Evolutionary conservation across 495 filamentous ascomycete species (phyloP).

Genomic region (Penicillium alfredii): DNA sequence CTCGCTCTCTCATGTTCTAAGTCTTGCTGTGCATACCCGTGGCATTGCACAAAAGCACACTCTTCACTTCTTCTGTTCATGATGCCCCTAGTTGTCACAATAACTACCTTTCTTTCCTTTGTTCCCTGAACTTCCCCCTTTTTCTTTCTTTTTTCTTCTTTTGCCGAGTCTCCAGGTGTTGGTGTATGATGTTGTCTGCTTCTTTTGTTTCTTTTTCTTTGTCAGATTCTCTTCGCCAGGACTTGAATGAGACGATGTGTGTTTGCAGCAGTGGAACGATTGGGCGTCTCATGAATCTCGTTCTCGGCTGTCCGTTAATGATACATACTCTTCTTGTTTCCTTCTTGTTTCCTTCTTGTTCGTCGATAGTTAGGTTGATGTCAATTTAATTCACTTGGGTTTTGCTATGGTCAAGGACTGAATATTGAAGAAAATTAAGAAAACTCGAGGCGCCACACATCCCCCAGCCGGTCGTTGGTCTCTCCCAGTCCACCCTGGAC

Average conservation of each 20-base stretch:
- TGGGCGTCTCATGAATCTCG: slow-evolving; percentile 10
- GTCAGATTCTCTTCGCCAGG: slow-evolving; percentile 11
- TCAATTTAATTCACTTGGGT: neutral
- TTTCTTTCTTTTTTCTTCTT: slow-evolving; percentile 4
- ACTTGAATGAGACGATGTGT: slow-evolving; percentile 6
- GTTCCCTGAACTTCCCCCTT: slow-evolving; percentile 3
- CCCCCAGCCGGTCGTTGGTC: neutral
- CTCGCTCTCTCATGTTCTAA: slow-evolving; percentile 42
- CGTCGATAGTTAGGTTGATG: slow-evolving; percentile 25
- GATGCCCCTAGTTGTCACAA: slow-evolving; percentile 29
- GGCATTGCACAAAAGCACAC: slow-evolving; percentile 8
- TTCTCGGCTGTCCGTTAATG: slow-evolving; percentile 30
- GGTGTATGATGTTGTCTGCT: slow-evolving; percentile 23
- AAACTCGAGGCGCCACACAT: neutral
- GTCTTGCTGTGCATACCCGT: neutral
- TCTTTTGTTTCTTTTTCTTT: slow-evolving; percentile 14
- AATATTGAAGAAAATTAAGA: neutral
- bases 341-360: slow-evolving; percentile 17
- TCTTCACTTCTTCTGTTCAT: slow-evolving; percentile 26
- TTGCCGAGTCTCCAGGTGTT: slow-evolving; percentile 17
- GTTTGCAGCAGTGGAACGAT: slow-evolving; percentile 13
- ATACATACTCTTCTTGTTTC: slow-evolving; percentile 26
- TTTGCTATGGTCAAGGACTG: neutral
- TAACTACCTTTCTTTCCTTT: slow-evolving; percentile 15
- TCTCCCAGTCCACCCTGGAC: neutral